Base-by-base conservation (phyloP, 2,329 filamentous ascomycete genomes). In the Albophoma yamanashiensis region DNA sequence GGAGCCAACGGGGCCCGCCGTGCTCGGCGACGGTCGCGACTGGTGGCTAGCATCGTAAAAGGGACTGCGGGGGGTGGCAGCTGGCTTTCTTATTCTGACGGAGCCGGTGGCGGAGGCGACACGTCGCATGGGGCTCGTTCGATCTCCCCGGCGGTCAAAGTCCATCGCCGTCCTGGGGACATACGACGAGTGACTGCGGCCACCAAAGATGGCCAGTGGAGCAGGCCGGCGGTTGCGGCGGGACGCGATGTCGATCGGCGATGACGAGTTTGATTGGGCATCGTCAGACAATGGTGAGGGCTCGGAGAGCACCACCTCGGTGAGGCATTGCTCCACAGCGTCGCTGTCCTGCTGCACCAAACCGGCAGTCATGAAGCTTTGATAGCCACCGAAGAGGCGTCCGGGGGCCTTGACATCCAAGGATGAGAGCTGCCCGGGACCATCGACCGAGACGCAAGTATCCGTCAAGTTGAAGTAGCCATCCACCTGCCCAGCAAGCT, bases 241-340 rank as follows among this genome's bases (percentile, higher is more conserved):
- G 22, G 77, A 78, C 20, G 81, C 82, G 62, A 84, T 80, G 64
- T 84, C 82, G 59, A 80, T 74, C 0, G 77, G 75, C 12, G 79
- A 77, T 0, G 80, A 76, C 1, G 81, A 82, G 64, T 75, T 79
- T 66, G 82, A 73, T 36, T 70, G 71, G 38, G 63, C 64, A 15
- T 63, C 61, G 22, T 62, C 61, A 9, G 57, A 55, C 27, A 62
- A 3, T 11, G 62, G 62, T 9, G 43, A 68, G 25, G 20, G 61
- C 42, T 56, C 50, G 36, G 59, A 14, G 38, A 53, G 36, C 36
- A 27, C 36, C 20, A 27, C 55, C 7, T 39, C 42, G 45, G 43
- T 45, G 20, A 60, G 25, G 20, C 58, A 45, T 27, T 59, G 52
- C 1, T 60, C 59, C 11, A 36, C 25, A 9, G 55, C 47, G 11